Base-by-base conservation (phyloP, 148 eudicot genomes). In the Chenopodium berlandieri region DNA sequence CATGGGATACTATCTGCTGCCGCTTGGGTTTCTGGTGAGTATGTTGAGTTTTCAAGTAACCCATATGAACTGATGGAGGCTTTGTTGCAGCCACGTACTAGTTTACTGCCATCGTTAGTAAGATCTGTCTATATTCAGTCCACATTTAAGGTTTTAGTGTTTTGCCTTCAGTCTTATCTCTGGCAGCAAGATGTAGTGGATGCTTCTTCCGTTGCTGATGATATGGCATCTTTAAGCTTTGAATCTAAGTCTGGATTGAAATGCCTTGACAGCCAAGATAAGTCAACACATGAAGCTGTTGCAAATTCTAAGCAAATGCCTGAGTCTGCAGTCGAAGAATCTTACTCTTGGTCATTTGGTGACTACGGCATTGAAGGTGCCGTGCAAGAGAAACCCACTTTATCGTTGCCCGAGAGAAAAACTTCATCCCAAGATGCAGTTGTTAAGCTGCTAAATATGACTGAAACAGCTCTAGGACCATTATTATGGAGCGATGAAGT, bases 1-100 rank as follows among this genome's bases (percentile, higher is more conserved):
- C 94, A 92, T 75, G 85, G 83, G 77, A 91, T 94, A 80, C 82
- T 95, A 77, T 88, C 92, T 58, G 97, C 97, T 27, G 90, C 94
- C 81, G 95, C 99, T 78, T 95, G 97, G 97, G 85, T 94, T 25
- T 88, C 94, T 9, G 97, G 97, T 79, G 97, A 95, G 84, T 94
- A 92, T 82, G 88, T 89, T 80, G 90, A 89, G 89, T 89, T 91
- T 76, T 92, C 97, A 25, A 92, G 82, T 71, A 92, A 92, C 82
- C 93, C 94, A 3, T 75, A 82, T 84, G 99, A 93, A 81, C 81
- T 94, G 75, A 82, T 90, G 88, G 97, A 95, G 82, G 97, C 97
- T 1, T 85, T 95, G 67, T 84, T 95, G 85, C 99, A 95, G 78
- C 99, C 99, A 40, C 92, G 99, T 50, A 93, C 99, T 46, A 89